Conservation (phyloP, 116 monocot genomes). For the Papilionanthe hybrid region DNA sequence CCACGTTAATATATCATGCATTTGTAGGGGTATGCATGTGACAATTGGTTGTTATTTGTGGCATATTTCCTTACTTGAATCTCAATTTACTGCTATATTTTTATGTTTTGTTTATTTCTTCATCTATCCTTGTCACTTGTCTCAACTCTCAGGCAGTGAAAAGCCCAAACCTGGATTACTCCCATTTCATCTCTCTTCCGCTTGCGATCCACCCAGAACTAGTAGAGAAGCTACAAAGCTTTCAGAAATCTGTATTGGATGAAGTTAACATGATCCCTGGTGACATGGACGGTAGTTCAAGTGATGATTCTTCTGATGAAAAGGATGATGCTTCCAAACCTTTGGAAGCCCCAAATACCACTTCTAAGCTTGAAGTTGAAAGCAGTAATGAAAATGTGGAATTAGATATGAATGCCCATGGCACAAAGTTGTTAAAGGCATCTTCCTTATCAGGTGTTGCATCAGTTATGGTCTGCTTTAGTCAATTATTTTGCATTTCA, state of each 20-base stretch:
- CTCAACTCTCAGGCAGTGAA: slow-evolving; percentile 51
- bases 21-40: background rate
- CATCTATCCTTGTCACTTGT: background rate
- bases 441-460: slow-evolving; percentile 25
- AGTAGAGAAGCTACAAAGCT: slow-evolving; percentile 61
- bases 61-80: background rate
- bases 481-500: background rate
- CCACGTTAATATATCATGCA: background rate
- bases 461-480: background rate
- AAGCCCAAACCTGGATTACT: slow-evolving; percentile 77
- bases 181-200: slow-evolving; percentile 96
- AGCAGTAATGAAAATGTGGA: slow-evolving; percentile 27
- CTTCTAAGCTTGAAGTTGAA: slow-evolving; percentile 26
- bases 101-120: background rate
- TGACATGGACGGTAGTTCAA: background rate
- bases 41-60: background rate
- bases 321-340: slow-evolving; percentile 17
- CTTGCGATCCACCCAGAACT: slow-evolving; percentile 64
- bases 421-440: slow-evolving; percentile 4
- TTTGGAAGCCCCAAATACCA: slow-evolving; percentile 14
- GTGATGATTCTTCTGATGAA: slow-evolving; percentile 28
- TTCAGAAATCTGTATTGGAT: slow-evolving; percentile 72
- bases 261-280: background rate
- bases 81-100: background rate
- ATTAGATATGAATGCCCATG: slow-evolving; percentile 20